Percentiles rank a stretch among this genome's conserved stretches.
phyloP scores from a whole-genome alignment of 345 rosid genomes.

The Triadica sebifera region DNA sequence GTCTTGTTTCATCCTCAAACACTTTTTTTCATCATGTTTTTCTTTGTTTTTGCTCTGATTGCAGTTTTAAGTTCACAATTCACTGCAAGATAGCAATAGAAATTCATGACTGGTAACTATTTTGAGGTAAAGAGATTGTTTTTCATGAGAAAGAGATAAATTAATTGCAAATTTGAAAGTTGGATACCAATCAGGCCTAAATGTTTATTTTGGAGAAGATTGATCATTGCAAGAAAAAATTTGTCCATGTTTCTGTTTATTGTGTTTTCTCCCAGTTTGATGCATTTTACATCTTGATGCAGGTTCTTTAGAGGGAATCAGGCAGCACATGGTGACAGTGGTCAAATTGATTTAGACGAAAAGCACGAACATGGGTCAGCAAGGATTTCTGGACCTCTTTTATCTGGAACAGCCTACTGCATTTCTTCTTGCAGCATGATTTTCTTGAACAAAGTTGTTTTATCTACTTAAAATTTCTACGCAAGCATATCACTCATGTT shows the following conservation, averaged over 20 bases:
- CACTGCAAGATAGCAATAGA: too few relatives aligned
- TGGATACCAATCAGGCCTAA: too few relatives aligned
- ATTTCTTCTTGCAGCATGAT: constrained; percentile 93
- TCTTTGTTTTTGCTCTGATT: too few relatives aligned
- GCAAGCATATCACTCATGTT: constrained; percentile 85
- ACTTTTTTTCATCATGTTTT: too few relatives aligned
- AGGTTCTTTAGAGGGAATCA: constrained; percentile 62
- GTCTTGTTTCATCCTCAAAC: too few relatives aligned
- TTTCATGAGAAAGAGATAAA: too few relatives aligned
- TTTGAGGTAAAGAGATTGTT: too few relatives aligned
- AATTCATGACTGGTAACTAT: too few relatives aligned
- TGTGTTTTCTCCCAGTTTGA: neutral
- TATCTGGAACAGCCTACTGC: constrained; percentile 89
- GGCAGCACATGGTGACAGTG: constrained; percentile 22
- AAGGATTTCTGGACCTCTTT: constrained; percentile 58
- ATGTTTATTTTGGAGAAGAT: too few relatives aligned
- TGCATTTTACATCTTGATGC: constrained; percentile 10
- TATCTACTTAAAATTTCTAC: constrained; percentile 67
- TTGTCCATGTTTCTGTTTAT: neutral
- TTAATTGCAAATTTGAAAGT: too few relatives aligned
- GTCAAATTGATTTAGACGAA: constrained; percentile 32
- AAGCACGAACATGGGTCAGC: constrained; percentile 48
- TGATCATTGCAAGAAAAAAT: too few relatives aligned
- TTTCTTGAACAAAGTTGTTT: constrained; percentile 73
- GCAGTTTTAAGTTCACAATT: too few relatives aligned